A percentile compares a stretch with the other conserved stretches of the same genome.
Conservation (phyloP, 768 basidiomycete species). For the Pleurotus djamor region DNA sequence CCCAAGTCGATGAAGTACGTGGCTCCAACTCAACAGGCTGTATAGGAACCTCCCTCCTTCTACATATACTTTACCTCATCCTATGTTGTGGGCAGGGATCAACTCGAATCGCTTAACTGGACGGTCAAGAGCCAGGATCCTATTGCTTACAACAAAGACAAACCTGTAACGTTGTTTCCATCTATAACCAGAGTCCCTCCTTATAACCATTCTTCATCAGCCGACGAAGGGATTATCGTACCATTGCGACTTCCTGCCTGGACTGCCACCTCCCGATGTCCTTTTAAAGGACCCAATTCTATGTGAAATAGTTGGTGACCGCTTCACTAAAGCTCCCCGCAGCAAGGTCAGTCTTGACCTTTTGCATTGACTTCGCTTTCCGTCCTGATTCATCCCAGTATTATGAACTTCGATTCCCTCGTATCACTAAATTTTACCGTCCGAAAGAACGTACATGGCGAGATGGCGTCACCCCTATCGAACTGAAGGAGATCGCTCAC, state of each 20-base stretch:
- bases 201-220: conserved; percentile 13
- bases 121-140: conserved; percentile 47
- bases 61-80: conserved; percentile 73
- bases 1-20: background rate
- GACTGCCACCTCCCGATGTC: conserved; percentile 49
- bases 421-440: conserved; percentile 70
- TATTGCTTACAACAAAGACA: conserved; percentile 23
- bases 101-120: conserved; percentile 75
- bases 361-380: background rate
- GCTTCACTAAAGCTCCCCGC: conserved; percentile 69
- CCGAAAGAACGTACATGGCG: conserved; percentile 62
- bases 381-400: conserved; percentile 38
- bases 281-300: conserved; percentile 63
- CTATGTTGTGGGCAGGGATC: conserved; percentile 67
- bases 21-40: background rate
- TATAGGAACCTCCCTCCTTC: conserved; percentile 51
- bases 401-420: conserved; percentile 84
- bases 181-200: background rate
- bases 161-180: conserved; percentile 7
- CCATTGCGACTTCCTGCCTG: conserved; percentile 46
- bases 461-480: conserved; percentile 46
- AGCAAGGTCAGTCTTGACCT: conserved; percentile 43
- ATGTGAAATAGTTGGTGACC: conserved; percentile 77
- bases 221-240: conserved; percentile 39
- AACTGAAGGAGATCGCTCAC: conserved; percentile 54